A percentile compares a stretch with the other conserved stretches of the same genome.
phyloP scores from a whole-genome alignment of 345 rosid genomes.

The Salix exigua region DNA sequence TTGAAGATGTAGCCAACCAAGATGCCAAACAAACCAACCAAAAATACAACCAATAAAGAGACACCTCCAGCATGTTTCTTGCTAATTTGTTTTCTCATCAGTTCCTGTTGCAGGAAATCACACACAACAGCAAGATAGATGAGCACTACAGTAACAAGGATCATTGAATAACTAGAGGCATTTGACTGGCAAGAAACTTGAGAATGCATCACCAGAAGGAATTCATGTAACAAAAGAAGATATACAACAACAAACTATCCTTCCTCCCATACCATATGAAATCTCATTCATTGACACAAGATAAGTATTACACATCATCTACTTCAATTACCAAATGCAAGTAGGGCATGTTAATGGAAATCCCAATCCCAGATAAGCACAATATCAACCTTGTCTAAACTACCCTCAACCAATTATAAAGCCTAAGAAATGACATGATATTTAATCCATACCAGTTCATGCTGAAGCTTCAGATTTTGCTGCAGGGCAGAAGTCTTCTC shows the following conservation, averaged over 20 bases:
- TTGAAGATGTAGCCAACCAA: constrained; percentile 54
- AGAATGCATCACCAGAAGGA: background rate
- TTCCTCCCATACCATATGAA: background rate
- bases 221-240: background rate
- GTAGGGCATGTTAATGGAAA: background rate
- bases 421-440: background rate
- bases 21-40: constrained; percentile 57
- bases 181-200: background rate
- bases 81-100: constrained; percentile 49
- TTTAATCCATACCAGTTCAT: constrained; percentile 60
- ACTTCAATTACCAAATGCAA: background rate
- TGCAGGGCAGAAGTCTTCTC: constrained; percentile 64
- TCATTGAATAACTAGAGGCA: background rate
- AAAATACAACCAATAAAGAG: constrained; percentile 42
- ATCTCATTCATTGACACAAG: background rate
- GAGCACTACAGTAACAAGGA: background rate
- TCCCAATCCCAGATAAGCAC: background rate
- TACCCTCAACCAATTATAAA: background rate
- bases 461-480: constrained; percentile 53
- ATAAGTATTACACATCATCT: background rate
- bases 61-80: constrained; percentile 40
- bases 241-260: background rate
- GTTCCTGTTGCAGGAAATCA: constrained; percentile 41
- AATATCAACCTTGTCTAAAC: background rate
- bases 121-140: background rate